Conservation (phyloP, 768 basidiomycete genomes). For the Macrolepiota fuliginosa region DNA sequence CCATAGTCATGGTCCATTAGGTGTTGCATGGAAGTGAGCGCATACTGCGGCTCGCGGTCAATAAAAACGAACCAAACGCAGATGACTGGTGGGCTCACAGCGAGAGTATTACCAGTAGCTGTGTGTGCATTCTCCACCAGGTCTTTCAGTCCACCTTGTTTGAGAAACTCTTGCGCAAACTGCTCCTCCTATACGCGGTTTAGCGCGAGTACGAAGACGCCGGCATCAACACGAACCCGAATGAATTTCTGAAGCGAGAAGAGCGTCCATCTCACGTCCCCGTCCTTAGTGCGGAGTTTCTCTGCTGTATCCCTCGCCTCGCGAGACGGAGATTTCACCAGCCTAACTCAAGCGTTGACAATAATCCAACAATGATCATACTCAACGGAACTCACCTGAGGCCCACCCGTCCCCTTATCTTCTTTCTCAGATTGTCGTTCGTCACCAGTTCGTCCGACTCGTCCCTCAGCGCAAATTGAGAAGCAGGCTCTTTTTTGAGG, state of each 20-base stretch:
- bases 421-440: slow-evolving; percentile 80
- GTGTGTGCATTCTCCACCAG: slow-evolving; percentile 67
- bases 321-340: slow-evolving; percentile 75
- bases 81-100: slow-evolving; percentile 46
- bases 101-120: slow-evolving; percentile 80
- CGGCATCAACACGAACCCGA: slow-evolving; percentile 38
- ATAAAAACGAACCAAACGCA: slow-evolving; percentile 8
- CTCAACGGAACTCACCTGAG: slow-evolving; percentile 57
- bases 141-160: slow-evolving; percentile 65
- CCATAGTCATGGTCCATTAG: slow-evolving; percentile 85
- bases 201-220: not conserved
- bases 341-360: slow-evolving; percentile 36
- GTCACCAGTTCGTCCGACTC: slow-evolving; percentile 83
- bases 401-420: slow-evolving; percentile 75
- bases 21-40: slow-evolving; percentile 82
- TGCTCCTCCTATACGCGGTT: slow-evolving; percentile 63
- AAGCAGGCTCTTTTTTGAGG: slow-evolving; percentile 70
- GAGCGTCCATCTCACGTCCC: slow-evolving; percentile 62
- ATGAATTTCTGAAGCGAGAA: slow-evolving; percentile 82
- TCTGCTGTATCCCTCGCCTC: slow-evolving; percentile 78
- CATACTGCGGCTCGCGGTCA: slow-evolving; percentile 53
- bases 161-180: slow-evolving; percentile 78
- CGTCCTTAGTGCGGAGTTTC: slow-evolving; percentile 60
- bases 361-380: not conserved
- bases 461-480: slow-evolving; percentile 76